Evolutionary conservation across 169 alveolate species (phyloP), one percentile per base, ranked within the genome.

Genomic region (Eimeria maxima): DNA sequence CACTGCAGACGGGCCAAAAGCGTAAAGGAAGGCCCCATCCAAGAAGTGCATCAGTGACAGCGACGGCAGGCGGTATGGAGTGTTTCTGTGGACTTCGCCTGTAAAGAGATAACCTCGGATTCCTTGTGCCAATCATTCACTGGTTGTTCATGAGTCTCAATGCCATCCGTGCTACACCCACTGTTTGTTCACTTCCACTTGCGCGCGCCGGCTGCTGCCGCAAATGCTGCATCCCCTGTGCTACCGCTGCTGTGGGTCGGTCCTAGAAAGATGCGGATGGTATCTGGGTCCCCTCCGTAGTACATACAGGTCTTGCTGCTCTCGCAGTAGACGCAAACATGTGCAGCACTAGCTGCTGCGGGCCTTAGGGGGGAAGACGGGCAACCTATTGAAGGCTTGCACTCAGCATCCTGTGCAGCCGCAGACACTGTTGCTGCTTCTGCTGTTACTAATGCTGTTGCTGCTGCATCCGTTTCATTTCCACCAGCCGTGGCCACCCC

Each of bases 21-120:
- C 76, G 93, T 45, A 86, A 38, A 20, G 93, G 93, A 13, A 81
- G 93, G 38, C 93, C 93, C 93, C 93, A 86, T 8, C 93, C 93
- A 44, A 86, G 93, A 33, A 86, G 81, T 57, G 93, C 93, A 67
- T 86, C 93, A 29, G 93, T 86, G 47, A 86, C 80, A 14, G 93
- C 53, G 69, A n/a, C 81, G 93, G 63, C 76, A 86, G 60, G 80
- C 42, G 63, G 81, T 44, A 18, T 18, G 76, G n/a, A 65, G 93
- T 45, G 60, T 63, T 45, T 86, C 93, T 38, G 65, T 86, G 4
- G 42, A 67, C 60, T 86, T 81, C 0, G 53, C 29, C 65, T 47
- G 93, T 38, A 47, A 24, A 29, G 44, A 13, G 60, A 55, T n/a
- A 6, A n/a, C 57, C 44, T 45, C 93, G 7, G 91, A 2, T 29